phyloP scores from a whole-genome alignment of 306 rosid species.

The Gillenia trifoliata region DNA sequence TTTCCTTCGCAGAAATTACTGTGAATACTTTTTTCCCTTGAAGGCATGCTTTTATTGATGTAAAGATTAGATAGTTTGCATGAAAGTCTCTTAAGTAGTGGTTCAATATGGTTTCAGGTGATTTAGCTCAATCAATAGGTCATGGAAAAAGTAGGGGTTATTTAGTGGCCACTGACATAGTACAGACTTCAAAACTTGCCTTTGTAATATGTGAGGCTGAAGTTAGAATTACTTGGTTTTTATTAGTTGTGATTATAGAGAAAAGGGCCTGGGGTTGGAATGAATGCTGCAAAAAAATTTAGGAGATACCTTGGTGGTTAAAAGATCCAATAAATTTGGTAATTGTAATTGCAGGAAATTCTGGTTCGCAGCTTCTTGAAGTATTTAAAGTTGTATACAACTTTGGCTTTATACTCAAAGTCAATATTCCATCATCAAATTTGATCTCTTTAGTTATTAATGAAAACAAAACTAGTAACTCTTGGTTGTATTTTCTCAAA shows the following conservation, averaged over 20 bases:
- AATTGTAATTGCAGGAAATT: not conserved
- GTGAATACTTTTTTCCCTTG: not conserved
- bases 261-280: not conserved
- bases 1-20: not conserved
- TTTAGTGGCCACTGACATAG: not conserved
- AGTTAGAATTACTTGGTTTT: not conserved
- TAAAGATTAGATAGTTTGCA: not conserved
- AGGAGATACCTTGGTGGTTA: not conserved
- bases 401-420: not conserved
- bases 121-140: not conserved
- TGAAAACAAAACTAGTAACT: not conserved
- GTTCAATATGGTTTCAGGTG: not conserved
- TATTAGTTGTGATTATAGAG: not conserved
- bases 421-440: not conserved
- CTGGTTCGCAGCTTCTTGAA: not conserved
- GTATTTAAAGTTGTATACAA: not conserved
- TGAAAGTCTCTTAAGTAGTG: not conserved
- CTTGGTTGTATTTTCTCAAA: not conserved
- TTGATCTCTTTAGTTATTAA: not conserved
- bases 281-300: not conserved
- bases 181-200: not conserved
- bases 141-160: not conserved
- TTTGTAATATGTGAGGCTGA: not conserved
- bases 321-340: not conserved
- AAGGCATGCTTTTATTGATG: not conserved